phyloP scores from a whole-genome alignment of 1,139 yeast genomes.

The Debaryomyces robertsiae region DNA sequence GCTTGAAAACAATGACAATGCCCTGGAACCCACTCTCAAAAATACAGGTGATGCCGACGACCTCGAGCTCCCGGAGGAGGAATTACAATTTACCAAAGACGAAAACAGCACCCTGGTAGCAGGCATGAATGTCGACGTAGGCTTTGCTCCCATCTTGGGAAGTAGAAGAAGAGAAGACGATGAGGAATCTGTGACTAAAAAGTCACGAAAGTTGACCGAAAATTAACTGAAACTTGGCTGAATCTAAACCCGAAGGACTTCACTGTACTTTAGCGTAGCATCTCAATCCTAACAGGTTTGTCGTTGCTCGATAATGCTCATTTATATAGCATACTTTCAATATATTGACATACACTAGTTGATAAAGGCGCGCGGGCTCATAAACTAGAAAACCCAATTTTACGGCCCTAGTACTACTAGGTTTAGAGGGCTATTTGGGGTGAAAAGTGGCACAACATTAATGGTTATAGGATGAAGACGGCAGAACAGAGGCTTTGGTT shows the following conservation, averaged over 20 bases:
- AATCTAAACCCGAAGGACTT: too few relatives aligned
- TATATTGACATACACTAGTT: background rate
- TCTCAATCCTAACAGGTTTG: background rate
- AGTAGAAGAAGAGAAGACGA: slow-evolving; percentile 31
- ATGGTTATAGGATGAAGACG: slow-evolving; percentile 55
- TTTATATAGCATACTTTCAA: background rate
- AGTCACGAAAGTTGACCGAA: slow-evolving; percentile 5
- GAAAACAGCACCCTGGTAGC: slow-evolving; percentile 28
- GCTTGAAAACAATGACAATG: slow-evolving; percentile 16
- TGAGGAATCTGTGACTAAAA: background rate
- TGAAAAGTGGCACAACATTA: background rate
- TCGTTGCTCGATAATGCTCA: background rate
- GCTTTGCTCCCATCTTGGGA: slow-evolving; percentile 42
- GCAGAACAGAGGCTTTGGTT: slow-evolving; percentile 66
- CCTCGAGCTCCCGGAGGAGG: slow-evolving; percentile 24
- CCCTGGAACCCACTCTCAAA: slow-evolving; percentile 15
- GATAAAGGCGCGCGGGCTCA: slow-evolving; percentile 2
- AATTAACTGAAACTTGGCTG: too few relatives aligned
- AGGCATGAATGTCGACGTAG: slow-evolving; percentile 50
- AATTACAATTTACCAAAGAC: slow-evolving; percentile 11
- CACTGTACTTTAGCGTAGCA: too few relatives aligned
- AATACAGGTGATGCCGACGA: slow-evolving; percentile 45
- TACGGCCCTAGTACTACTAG: background rate
- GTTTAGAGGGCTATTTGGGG: background rate
- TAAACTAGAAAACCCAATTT: slow-evolving; percentile 1